Conservation (phyloP, 257 asterid genomes). For the Salvia splendens region DNA sequence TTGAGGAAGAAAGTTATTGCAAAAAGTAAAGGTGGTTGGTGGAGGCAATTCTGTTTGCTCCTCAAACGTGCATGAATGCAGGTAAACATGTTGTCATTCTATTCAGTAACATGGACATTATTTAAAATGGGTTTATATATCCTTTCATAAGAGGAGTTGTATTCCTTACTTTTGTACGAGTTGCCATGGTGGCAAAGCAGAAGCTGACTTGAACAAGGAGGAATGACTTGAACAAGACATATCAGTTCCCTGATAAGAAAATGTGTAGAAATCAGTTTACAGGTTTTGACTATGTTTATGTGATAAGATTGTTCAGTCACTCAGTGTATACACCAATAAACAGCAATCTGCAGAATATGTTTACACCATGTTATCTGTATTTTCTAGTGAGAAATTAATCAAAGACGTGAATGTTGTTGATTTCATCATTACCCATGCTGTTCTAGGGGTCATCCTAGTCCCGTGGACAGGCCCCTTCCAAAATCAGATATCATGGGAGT, state of each 20-base stretch:
- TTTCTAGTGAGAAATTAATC: slow-evolving; percentile 4
- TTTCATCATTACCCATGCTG: slow-evolving; percentile 14
- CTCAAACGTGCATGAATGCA: slow-evolving; percentile 99
- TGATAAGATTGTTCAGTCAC: background rate
- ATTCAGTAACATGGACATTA: background rate
- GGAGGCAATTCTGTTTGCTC: slow-evolving; percentile 82
- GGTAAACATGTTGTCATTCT: slow-evolving; percentile 41
- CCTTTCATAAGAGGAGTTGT: slow-evolving; percentile 19
- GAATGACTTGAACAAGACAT: slow-evolving; percentile 15
- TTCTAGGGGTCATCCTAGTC: slow-evolving; percentile 3
- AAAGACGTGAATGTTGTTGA: slow-evolving; percentile 23
- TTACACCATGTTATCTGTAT: slow-evolving; percentile 8
- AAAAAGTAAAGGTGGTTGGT: slow-evolving; percentile 76
- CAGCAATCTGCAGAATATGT: slow-evolving; percentile 12
- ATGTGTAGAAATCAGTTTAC: slow-evolving; percentile 16
- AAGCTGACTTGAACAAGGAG: slow-evolving; percentile 23
- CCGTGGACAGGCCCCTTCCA: slow-evolving; percentile 20
- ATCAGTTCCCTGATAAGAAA: slow-evolving; percentile 1
- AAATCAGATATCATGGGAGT: slow-evolving; percentile 10
- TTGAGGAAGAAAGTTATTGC: slow-evolving; percentile 42
- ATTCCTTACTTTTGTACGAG: background rate
- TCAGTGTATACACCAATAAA: background rate
- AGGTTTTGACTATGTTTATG: slow-evolving; percentile 12
- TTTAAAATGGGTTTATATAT: background rate
- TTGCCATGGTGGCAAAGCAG: slow-evolving; percentile 10